phyloP scores from a whole-genome alignment of 306 rosid genomes.

The Aeschynomene evenia region DNA sequence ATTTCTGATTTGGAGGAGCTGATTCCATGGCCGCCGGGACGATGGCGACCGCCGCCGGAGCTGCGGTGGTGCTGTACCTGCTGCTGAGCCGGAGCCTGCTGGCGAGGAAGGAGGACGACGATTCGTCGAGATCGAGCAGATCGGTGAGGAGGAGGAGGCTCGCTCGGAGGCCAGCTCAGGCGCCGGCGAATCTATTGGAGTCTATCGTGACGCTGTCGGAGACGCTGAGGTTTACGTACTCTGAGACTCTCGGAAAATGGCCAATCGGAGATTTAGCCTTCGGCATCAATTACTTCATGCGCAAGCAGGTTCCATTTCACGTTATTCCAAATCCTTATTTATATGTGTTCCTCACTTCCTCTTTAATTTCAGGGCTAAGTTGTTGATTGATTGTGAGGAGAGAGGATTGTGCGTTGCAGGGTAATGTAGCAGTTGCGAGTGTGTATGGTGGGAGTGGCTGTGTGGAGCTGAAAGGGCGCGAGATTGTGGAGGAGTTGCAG shows the following conservation, averaged over 20 bases:
- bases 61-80: conserved; percentile 57
- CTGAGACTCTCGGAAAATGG: conserved; percentile 85
- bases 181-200: conserved; percentile 76
- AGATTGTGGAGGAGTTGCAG: conserved; percentile 50
- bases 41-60: conserved; percentile 82
- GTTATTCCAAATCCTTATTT: not conserved
- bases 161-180: conserved; percentile 72
- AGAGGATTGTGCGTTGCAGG: conserved; percentile 49
- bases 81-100: conserved; percentile 42
- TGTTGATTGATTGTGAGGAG: not conserved
- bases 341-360: not conserved
- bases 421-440: conserved; percentile 64
- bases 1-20: not conserved
- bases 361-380: not conserved
- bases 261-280: conserved; percentile 86
- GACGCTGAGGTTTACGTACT: conserved; percentile 68
- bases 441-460: conserved; percentile 63
- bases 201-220: conserved; percentile 68
- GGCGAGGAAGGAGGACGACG: conserved; percentile 39
- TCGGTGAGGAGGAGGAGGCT: conserved; percentile 47
- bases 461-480: conserved; percentile 61
- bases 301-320: conserved; percentile 55
- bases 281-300: conserved; percentile 75
- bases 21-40: conserved; percentile 72
- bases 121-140: conserved; percentile 43